Base-by-base conservation (phyloP, 2,329 filamentous ascomycete species). In the Torrubiellomyces zombiae region DNA sequence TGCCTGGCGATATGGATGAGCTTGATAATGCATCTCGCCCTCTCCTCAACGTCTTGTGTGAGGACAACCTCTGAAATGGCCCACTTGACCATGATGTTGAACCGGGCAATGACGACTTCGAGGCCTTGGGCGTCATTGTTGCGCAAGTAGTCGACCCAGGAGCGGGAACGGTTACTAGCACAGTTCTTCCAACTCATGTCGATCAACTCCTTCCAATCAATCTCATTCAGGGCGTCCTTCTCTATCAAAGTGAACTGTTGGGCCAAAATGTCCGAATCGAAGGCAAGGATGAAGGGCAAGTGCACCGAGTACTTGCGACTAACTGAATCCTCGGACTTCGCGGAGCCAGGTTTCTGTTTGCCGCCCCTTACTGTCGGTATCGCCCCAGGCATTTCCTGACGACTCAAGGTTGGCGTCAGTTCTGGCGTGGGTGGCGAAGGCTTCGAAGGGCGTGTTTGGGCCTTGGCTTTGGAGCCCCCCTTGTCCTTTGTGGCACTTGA, bases 81-180 rank as follows among this genome's bases (percentile, higher is more conserved):
- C 80, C 80, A 89, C 47, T 86, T 86, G 32, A 85, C 79, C 56
- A 86, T 78, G 34, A 89, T 68, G 47, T 89, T 89, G 57, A 89
- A 89, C 24, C 80, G 74, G 7, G 80, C 77, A 45, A 86, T 79
- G 23, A 85, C 78, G 13, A 89, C 75, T 42, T 86, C 79, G 18
- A 89, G 75, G 9, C 80, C 80, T 27, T 67, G 67, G 2, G 75
- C 73, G 37, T 80, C 72, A 21, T 73, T 65, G 24, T 73, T 72
- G 26, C 74, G 69, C 20, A 86, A 57, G 42, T 83, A 86, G 21
- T 81, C 74, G 8, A 86, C 79, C 80, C 80, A 89, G 13, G 82
- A 80, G 26, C 72, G 67, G 18, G 71, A 67, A 31, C 74, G 59
- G 24, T 63, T 70, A 23, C 65, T 66, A 10, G 67, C 62, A 11